Evolutionary conservation across 176 grass and related monocot genomes (phyloP).

Genomic region (Carex kokanica): DNA sequence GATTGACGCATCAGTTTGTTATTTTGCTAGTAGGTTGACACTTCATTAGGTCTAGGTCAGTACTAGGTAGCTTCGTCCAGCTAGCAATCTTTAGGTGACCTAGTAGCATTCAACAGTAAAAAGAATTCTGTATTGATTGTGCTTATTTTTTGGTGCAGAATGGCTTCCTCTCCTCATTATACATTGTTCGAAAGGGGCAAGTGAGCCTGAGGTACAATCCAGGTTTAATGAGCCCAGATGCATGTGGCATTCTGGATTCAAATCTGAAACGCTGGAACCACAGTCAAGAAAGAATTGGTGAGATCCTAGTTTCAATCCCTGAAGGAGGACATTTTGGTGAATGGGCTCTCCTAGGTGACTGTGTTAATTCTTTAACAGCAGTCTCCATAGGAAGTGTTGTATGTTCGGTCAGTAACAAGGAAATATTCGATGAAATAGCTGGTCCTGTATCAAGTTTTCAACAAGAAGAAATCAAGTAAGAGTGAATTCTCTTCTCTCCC

Average conservation of each 20-base stretch:
- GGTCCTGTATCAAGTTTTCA: conserved; percentile 63
- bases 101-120: neutral
- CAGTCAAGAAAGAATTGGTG: conserved; percentile 41
- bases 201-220: conserved; percentile 55
- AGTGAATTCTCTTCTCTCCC: conserved; percentile 23
- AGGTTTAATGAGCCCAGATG: conserved; percentile 51
- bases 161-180: conserved; percentile 47
- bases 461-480: conserved; percentile 52
- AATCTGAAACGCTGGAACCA: conserved; percentile 40
- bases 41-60: neutral
- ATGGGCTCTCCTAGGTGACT: conserved; percentile 68
- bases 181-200: conserved; percentile 69
- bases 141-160: conserved; percentile 51
- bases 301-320: conserved; percentile 62
- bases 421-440: conserved; percentile 61
- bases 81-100: conserved; percentile 4
- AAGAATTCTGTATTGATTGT: neutral
- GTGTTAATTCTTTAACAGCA: conserved; percentile 40
- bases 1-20: neutral
- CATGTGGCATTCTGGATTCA: conserved; percentile 45
- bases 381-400: conserved; percentile 56
- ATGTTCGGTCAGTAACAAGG: conserved; percentile 71
- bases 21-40: conserved; percentile 1
- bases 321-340: conserved; percentile 87
- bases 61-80: neutral